Conservation (phyloP, 2,329 filamentous ascomycete species). For the Diaporthe sp. region DNA sequence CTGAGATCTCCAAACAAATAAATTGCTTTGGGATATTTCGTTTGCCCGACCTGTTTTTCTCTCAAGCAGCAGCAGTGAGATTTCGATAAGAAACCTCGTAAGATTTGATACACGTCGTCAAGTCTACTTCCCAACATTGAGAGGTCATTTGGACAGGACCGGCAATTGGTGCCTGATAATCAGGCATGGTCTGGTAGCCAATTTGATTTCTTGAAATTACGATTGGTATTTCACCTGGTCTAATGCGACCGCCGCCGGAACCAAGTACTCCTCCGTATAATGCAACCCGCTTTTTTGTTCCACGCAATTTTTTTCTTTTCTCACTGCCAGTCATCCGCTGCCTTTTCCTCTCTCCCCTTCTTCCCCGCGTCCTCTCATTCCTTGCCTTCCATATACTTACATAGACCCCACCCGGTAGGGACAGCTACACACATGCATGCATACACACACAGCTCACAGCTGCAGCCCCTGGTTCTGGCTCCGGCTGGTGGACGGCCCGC, state of each 20-base stretch:
- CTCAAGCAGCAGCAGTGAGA: background rate
- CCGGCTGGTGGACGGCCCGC: slow-evolving; percentile 54
- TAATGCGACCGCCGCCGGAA: slow-evolving; percentile 28
- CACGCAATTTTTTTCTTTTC: slow-evolving; percentile 5
- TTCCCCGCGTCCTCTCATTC: background rate
- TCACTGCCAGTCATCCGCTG: background rate
- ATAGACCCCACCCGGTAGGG: background rate
- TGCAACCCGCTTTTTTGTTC: slow-evolving; percentile 24
- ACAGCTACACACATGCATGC: background rate
- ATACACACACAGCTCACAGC: slow-evolving; percentile 44
- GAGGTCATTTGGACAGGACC: too few species aligned
- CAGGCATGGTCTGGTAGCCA: background rate
- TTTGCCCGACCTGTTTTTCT: background rate
- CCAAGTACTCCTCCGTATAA: slow-evolving; percentile 24
- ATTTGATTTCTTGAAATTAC: slow-evolving; percentile 23
- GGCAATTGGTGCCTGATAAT: background rate
- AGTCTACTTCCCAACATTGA: background rate
- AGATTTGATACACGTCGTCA: background rate
- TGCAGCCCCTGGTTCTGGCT: slow-evolving; percentile 57
- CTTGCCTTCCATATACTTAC: background rate
- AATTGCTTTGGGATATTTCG: background rate
- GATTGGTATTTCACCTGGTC: slow-evolving; percentile 30
- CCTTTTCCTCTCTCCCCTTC: background rate
- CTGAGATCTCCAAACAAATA: background rate
- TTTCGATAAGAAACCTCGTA: background rate